phyloP scores from a whole-genome alignment of 306 rosid species.

The Prunus persica region Prunus_persica_NCBIv2 NC_034011.1:27281001-27281500 shows the following conservation, averaged over 20 bases:
- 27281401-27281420: too few relatives aligned
- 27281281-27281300: not conserved
- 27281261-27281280: not conserved
- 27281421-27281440: not conserved
- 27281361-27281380: not conserved
- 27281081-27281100: not conserved
- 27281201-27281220: constrained; percentile 18
- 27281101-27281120: not conserved
- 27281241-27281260: constrained; percentile 10
- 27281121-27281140: constrained; percentile 4
- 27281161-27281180: constrained; percentile 85
- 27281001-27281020: not conserved
- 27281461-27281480: not conserved
- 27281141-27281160: constrained; percentile 75
- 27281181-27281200: constrained; percentile 83
- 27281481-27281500: not conserved
- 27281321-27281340: not conserved
- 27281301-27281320: not conserved
- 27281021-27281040: not conserved
- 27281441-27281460: not conserved
- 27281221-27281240: constrained; percentile 14
- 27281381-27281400: not conserved
- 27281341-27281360: not conserved
- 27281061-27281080: not conserved
- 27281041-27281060: not conserved